phyloP scores from a whole-genome alignment of 2,329 filamentous ascomycete genomes.

The Diplodia corticola region DNA sequence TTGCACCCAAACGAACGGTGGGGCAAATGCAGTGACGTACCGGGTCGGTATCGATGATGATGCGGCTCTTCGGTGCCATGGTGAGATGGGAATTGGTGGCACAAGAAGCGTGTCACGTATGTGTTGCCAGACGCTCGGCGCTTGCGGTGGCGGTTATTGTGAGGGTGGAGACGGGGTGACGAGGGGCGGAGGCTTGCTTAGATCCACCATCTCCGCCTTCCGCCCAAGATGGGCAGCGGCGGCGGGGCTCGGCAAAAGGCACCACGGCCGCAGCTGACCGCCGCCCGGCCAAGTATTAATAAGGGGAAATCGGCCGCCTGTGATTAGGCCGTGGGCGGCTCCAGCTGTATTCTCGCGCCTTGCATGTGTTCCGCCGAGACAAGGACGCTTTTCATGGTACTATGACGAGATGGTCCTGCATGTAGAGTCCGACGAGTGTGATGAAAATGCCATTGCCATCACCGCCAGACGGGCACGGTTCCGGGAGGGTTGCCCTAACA shows the following conservation, averaged over 20 bases:
- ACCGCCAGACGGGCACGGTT: too few species aligned
- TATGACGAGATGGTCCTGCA: too few species aligned
- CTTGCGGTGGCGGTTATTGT: neutral
- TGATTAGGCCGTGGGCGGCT: neutral
- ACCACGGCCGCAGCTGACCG: neutral
- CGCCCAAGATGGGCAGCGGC: neutral
- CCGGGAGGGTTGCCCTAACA: neutral
- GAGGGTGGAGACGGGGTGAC: neutral
- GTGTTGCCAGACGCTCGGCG: neutral
- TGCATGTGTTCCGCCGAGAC: too few species aligned
- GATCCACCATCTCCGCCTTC: neutral
- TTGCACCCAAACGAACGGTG: neutral
- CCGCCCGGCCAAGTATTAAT: neutral
- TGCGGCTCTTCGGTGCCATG: slow-evolving; percentile 32
- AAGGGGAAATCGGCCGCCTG: neutral
- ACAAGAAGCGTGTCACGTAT: neutral
- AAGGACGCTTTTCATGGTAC: neutral
- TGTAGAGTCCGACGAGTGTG: too few species aligned
- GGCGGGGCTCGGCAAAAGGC: slow-evolving; percentile 7
- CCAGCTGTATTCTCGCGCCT: too few species aligned
- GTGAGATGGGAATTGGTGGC: neutral
- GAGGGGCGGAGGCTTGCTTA: neutral
- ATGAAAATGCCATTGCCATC: neutral
- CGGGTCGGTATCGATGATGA: slow-evolving; percentile 97
- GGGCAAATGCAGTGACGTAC: slow-evolving; percentile 47